phyloP scores from a whole-genome alignment of 176 grass and related monocot genomes.

The Puccinellia tenuiflora region DNA sequence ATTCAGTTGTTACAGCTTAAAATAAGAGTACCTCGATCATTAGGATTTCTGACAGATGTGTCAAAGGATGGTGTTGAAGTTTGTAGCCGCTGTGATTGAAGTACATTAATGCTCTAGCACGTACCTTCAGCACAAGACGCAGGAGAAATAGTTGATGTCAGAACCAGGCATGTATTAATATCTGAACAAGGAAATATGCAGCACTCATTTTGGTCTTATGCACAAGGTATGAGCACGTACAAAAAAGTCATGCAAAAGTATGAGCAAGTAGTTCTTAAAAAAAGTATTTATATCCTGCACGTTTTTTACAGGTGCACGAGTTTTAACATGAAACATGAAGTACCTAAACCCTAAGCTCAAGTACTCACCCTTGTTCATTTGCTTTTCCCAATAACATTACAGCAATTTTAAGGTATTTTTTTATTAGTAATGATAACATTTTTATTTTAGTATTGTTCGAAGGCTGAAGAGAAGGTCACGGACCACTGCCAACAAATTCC shows the following conservation, averaged over 20 bases:
- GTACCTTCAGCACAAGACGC: conserved; percentile 44
- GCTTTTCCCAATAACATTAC: not conserved
- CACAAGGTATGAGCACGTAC: not conserved
- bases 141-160: conserved; percentile 1
- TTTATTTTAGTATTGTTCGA: not conserved
- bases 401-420: not conserved
- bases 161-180: conserved; percentile 11
- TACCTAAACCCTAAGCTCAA: not conserved
- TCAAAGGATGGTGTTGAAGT: conserved; percentile 62
- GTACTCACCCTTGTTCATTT: not conserved
- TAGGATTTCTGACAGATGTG: conserved; percentile 55
- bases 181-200: not conserved
- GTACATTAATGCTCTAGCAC: conserved; percentile 67
- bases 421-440: not conserved
- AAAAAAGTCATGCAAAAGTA: not conserved
- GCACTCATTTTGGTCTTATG: conserved; percentile 3
- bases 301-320: not conserved
- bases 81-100: conserved; percentile 79
- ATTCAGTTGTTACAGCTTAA: conserved; percentile 10
- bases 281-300: too few species aligned
- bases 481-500: not conserved
- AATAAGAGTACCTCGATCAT: conserved; percentile 65
- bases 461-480: not conserved
- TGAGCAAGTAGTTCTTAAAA: not conserved
- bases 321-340: not conserved